Percentiles rank a stretch among this genome's conserved stretches.
phyloP scores from a whole-genome alignment of 768 basidiomycete genomes.

The Mycena rebaudengoi region DNA sequence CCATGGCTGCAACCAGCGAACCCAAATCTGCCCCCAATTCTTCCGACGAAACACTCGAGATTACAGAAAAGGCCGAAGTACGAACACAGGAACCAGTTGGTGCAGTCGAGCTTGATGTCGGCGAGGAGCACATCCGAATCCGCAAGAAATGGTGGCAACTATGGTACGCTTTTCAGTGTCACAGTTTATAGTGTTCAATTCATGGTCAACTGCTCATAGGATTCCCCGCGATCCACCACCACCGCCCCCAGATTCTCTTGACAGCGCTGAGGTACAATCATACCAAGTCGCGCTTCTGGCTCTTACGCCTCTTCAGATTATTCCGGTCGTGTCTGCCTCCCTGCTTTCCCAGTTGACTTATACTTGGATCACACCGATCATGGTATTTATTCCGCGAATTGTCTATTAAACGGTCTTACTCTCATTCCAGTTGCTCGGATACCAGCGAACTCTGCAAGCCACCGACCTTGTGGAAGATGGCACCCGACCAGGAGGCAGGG shows the following conservation, averaged over 20 bases:
- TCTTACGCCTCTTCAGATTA: conserved; percentile 43
- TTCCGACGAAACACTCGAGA: conserved; percentile 9
- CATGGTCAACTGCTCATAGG: conserved; percentile 42
- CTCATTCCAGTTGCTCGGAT: conserved; percentile 60
- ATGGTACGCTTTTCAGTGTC: conserved; percentile 47
- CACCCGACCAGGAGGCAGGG: conserved; percentile 56
- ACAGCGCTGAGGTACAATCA: conserved; percentile 57
- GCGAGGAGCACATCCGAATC: conserved; percentile 47
- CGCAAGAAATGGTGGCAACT: conserved; percentile 63
- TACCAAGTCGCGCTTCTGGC: background rate
- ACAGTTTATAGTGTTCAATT: background rate
- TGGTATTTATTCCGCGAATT: conserved; percentile 43
- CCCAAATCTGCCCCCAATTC: background rate
- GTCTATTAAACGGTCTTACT: background rate
- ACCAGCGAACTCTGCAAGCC: conserved; percentile 76
- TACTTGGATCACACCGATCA: conserved; percentile 69
- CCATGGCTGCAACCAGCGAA: too few species aligned
- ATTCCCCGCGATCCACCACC: conserved; percentile 67
- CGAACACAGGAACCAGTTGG: conserved; percentile 24
- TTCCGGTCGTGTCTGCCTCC: conserved; percentile 67
- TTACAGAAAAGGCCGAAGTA: conserved; percentile 14
- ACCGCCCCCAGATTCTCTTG: conserved; percentile 60
- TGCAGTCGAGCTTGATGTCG: conserved; percentile 49
- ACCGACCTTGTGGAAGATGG: conserved; percentile 80
- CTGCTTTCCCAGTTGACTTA: conserved; percentile 69